phyloP scores from a whole-genome alignment of 2,329 filamentous ascomycete genomes.

The Didymella keratinophila region DNA sequence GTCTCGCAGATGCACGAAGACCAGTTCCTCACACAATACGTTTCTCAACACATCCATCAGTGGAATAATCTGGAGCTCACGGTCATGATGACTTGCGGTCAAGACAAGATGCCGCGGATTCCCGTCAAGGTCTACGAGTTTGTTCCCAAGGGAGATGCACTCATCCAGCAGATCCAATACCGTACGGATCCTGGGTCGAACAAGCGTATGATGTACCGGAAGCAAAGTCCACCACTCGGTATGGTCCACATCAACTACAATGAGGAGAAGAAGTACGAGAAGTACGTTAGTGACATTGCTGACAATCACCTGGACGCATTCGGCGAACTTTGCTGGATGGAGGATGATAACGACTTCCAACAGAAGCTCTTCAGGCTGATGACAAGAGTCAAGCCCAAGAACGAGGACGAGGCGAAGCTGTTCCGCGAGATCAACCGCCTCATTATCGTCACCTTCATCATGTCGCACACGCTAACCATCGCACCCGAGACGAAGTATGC shows the following conservation, averaged over 20 bases:
- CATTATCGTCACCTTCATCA: conserved; percentile 58
- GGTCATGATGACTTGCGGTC: conserved; percentile 54
- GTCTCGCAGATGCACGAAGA: conserved; percentile 55
- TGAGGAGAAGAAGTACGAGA: conserved; percentile 56
- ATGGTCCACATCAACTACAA: conserved; percentile 55
- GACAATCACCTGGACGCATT: conserved; percentile 53
- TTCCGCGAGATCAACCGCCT: conserved; percentile 56
- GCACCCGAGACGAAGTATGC: conserved; percentile 49
- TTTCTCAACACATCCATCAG: conserved; percentile 49
- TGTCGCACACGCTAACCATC: conserved; percentile 58
- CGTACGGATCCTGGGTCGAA: conserved; percentile 49
- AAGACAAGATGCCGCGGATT: conserved; percentile 52
- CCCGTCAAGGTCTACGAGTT: conserved; percentile 58
- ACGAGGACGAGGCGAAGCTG: conserved; percentile 52
- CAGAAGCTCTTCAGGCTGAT: conserved; percentile 54
- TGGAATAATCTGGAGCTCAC: conserved; percentile 51
- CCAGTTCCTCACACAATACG: conserved; percentile 52
- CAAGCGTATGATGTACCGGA: conserved; percentile 40
- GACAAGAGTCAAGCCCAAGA: conserved; percentile 48
- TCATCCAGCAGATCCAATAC: conserved; percentile 55
- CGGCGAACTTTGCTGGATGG: conserved; percentile 54
- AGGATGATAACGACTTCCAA: conserved; percentile 57
- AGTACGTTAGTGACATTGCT: conserved; percentile 55
- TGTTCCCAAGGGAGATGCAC: conserved; percentile 50
- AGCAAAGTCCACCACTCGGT: conserved; percentile 56